Conservation (phyloP, 2,329 filamentous ascomycete species). For the Capronia epimyces region DNA sequence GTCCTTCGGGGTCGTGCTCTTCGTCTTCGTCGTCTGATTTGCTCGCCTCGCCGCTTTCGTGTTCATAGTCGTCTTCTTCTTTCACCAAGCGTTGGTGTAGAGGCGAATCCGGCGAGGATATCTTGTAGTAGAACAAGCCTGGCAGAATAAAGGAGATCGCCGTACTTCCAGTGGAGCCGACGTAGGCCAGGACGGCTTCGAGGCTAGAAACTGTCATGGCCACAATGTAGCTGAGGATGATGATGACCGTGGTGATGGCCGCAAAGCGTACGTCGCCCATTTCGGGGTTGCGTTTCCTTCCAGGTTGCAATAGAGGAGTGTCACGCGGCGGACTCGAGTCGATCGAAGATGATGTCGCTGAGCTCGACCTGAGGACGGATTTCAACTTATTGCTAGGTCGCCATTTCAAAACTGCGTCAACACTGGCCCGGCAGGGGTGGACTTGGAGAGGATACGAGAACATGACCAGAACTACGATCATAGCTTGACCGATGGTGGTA, state of each 20-base stretch:
- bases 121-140: conserved; percentile 97
- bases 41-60: conserved; percentile 48
- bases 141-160: conserved; percentile 96
- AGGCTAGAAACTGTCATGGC: conserved; percentile 87
- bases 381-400: conserved; percentile 51
- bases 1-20: conserved; percentile 40
- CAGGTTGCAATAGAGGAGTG: conserved; percentile 36
- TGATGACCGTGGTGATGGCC: conserved; percentile 76
- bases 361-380: conserved; percentile 26
- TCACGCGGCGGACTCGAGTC: conserved; percentile 39
- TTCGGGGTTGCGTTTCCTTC: conserved; percentile 44
- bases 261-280: conserved; percentile 90
- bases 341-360: conserved; percentile 32
- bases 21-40: conserved; percentile 42
- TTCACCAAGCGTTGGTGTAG: conserved; percentile 84
- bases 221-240: conserved; percentile 77
- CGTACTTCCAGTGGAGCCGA: conserved; percentile 88
- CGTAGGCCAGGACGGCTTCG: conserved; percentile 87
- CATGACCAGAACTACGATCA: conserved; percentile 91
- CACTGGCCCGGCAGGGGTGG: conserved; percentile 89
- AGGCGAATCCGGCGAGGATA: conserved; percentile 79
- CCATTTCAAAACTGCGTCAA: conserved; percentile 94
- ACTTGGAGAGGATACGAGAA: conserved; percentile 95
- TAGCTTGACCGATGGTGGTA: conserved; percentile 87
- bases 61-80: conserved; percentile 70